Evolutionary conservation across 352 stramenopile species (phyloP).

Genomic region (Phytophthora pisi): DNA sequence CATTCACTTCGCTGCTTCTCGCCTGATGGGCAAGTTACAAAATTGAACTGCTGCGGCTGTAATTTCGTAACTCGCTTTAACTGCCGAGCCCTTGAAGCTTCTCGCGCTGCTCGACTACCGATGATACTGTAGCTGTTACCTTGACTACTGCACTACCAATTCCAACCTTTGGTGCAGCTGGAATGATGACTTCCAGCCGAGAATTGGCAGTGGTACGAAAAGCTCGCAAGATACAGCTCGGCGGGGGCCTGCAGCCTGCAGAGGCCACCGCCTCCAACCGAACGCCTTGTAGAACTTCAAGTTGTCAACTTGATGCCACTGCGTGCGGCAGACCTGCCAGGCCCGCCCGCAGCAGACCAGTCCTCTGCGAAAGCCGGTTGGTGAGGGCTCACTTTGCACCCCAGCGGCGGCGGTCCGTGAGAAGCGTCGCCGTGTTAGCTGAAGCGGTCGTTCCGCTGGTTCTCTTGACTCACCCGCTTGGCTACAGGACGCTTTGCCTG

Average conservation of each 20-base stretch:
- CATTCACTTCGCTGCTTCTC: conserved; percentile 24
- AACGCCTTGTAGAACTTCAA: too few species aligned
- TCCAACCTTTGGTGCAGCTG: conserved; percentile 32
- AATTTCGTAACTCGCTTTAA: conserved; percentile 28
- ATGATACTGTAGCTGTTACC: neutral
- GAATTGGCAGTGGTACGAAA: conserved; percentile 31
- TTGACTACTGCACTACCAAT: conserved; percentile 18
- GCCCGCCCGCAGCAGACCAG: conserved; percentile 2
- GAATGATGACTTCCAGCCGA: conserved; percentile 35
- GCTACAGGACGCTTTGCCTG: conserved; percentile 4
- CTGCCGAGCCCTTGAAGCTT: conserved; percentile 13
- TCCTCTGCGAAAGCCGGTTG: conserved; percentile 27
- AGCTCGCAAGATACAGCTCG: conserved; percentile 18
- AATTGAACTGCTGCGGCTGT: conserved; percentile 28
- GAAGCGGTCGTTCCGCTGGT: conserved; percentile 11
- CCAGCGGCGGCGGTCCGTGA: conserved; percentile 12
- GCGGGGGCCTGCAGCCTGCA: too few species aligned
- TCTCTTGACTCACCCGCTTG: conserved; percentile 14
- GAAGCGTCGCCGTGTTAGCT: conserved; percentile 21
- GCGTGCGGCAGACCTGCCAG: neutral
- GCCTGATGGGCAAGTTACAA: conserved; percentile 21
- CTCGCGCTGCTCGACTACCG: conserved; percentile 20
- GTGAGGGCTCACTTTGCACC: neutral
- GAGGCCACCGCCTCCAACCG: too few species aligned
- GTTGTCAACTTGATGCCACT: conserved; percentile 12